Evolutionary conservation across 2,329 filamentous ascomycete species (phyloP), one percentile per base, ranked within the genome.

Genomic region (Alternaria rosae): DNA sequence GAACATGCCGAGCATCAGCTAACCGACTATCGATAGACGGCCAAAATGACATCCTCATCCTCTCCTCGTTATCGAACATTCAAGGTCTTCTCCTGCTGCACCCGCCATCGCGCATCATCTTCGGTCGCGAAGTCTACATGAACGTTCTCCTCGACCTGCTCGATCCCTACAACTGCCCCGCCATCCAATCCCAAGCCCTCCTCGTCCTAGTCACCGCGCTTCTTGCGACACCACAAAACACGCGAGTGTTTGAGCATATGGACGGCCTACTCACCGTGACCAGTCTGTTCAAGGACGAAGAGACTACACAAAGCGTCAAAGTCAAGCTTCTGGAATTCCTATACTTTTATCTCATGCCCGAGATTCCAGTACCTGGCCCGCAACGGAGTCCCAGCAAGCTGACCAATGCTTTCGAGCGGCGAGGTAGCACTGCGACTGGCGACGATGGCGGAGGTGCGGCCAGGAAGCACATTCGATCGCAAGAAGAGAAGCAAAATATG

Each of bases 331-430:
- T 97, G 70, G 95, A 98, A 80, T 98, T 98, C 77, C 83, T 99
- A 54, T 98, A 98, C 84, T 98, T 98, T 81, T 99, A 98, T 80
- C 89, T 99, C 70, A 97, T 98, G 91, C 94, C 94, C 53, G 95
- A 99, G 81, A 88, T 87, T 0, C 89, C 84, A 2, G 76, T 76
- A 26, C 86, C 45, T 82, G 72, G 78, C 9, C 55, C 71, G 5
- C 67, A 73, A 17, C 68, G 76, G 42, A 72, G 76, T 59, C 78
- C 79, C 12, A 76, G 68, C 62, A 78, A 79, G 61, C 63, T 78
- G 23, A 65, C 68, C 8, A 65, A 64, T 30, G 73, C 76, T 20
- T 76, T 78, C 62, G 76, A 78, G 25, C 65, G 74, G 48, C 68
- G 77, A 57, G 70, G 62, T 38, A 77, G 75, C 64, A 74, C 68